These are phyloP conservation scores for Lachancea nothofagi DNA, from an alignment of 805 yeast species.

Conservation along the genomic window DNA sequence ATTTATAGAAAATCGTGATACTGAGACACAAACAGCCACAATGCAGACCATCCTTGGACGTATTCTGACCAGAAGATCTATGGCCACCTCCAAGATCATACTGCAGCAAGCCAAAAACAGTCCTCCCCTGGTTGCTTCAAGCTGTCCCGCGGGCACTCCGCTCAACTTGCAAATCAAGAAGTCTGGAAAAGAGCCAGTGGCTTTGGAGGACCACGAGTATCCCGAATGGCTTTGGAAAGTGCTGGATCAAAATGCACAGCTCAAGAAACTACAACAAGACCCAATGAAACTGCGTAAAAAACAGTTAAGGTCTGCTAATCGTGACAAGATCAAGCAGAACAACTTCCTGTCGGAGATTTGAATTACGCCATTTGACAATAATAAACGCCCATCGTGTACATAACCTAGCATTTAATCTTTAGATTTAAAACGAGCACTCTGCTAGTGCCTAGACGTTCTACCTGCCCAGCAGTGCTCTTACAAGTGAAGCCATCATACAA, in stretches of 20 bases:
- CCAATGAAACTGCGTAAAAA: conserved; percentile 66
- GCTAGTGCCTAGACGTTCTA: background rate
- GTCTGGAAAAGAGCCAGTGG: conserved; percentile 81
- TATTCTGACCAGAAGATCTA: background rate
- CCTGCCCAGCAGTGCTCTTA: background rate
- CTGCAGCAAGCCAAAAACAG: conserved; percentile 9
- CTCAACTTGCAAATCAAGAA: conserved; percentile 70
- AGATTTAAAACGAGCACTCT: background rate
- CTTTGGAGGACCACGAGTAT: conserved; percentile 79
- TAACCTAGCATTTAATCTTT: conserved; percentile 1
- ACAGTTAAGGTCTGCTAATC: conserved; percentile 61
- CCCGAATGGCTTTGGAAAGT: conserved; percentile 94
- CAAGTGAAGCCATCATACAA: background rate
- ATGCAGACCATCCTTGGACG: background rate
- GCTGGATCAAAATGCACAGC: conserved; percentile 61
- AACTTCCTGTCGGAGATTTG: conserved; percentile 66
- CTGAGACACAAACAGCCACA: background rate
- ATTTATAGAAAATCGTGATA: no score
- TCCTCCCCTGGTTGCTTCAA: conserved; percentile 31
- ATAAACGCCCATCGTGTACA: conserved; percentile 3
- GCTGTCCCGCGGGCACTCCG: conserved; percentile 67
- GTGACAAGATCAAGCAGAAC: conserved; percentile 64
- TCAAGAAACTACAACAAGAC: conserved; percentile 48
- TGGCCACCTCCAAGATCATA: conserved; percentile 4
- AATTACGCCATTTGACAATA: background rate